Evolutionary conservation across 2,329 filamentous ascomycete species (phyloP).

Genomic region (Cercospora citrullina): DNA sequence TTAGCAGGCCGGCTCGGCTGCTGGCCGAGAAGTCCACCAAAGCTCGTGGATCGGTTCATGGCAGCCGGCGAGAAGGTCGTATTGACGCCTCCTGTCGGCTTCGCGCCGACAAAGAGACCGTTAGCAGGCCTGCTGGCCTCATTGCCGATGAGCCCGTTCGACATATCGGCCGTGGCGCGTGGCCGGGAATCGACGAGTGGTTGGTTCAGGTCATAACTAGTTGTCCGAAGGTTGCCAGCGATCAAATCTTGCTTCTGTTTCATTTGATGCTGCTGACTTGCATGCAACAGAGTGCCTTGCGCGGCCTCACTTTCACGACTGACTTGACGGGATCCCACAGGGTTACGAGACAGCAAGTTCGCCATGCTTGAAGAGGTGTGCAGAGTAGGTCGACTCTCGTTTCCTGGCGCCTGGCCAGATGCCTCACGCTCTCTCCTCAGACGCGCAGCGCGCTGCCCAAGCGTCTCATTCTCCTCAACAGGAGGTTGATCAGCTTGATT

Average conservation of each 20-base stretch:
- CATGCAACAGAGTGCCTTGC: slow-evolving; percentile 44
- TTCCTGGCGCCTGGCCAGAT: slow-evolving; percentile 34
- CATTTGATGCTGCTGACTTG: slow-evolving; percentile 36
- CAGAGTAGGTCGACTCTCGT: slow-evolving; percentile 46
- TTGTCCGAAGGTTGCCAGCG: slow-evolving; percentile 38
- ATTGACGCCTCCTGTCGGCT: slow-evolving; percentile 21
- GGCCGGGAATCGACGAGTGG: slow-evolving; percentile 32
- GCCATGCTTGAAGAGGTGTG: slow-evolving; percentile 58
- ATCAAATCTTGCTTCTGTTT: slow-evolving; percentile 40
- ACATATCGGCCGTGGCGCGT: slow-evolving; percentile 35
- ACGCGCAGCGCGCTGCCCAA: slow-evolving; percentile 73
- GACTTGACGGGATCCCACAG: slow-evolving; percentile 25
- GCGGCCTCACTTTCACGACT: slow-evolving; percentile 26
- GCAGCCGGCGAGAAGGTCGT: slow-evolving; percentile 2
- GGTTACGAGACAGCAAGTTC: slow-evolving; percentile 57
- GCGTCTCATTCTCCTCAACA: slow-evolving; percentile 63
- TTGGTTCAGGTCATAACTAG: slow-evolving; percentile 27
- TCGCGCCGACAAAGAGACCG: slow-evolving; percentile 36
- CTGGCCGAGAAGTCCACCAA: slow-evolving; percentile 31
- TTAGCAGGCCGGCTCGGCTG: slow-evolving; percentile 29
- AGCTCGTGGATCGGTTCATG: slow-evolving; percentile 16
- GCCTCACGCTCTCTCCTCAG: slow-evolving; percentile 68
- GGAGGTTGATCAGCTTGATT: slow-evolving; percentile 15
- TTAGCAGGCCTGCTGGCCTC: slow-evolving; percentile 28
- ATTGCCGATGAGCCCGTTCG: slow-evolving; percentile 29